Percentiles rank a stretch among this genome's conserved stretches.
Conservation (phyloP, 2,329 filamentous ascomycete species). For the Orbilia brochopaga region DNA sequence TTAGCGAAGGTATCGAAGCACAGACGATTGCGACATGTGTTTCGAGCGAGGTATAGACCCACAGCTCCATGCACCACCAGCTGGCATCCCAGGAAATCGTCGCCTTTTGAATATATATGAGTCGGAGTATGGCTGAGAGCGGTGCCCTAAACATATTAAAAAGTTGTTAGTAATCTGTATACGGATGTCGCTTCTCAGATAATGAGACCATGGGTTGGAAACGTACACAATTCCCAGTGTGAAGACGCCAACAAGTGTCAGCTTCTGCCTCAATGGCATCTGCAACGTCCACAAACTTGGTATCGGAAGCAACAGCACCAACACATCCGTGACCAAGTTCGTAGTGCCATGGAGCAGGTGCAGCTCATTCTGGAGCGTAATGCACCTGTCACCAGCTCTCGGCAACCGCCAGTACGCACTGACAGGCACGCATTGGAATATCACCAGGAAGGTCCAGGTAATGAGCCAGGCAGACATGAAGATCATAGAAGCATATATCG, state of each 20-base stretch:
- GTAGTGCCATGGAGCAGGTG: conserved; percentile 65
- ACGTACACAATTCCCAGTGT: conserved; percentile 62
- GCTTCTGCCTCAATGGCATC: conserved; percentile 61
- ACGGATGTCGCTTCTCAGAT: too few relatives aligned
- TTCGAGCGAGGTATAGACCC: conserved; percentile 57
- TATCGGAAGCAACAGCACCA: conserved; percentile 64
- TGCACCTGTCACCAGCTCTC: conserved; percentile 57
- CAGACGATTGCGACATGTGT: conserved; percentile 63
- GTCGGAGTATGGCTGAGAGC: conserved; percentile 35
- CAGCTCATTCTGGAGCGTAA: conserved; percentile 61
- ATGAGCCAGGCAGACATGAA: conserved; percentile 56
- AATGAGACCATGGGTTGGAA: conserved; percentile 52
- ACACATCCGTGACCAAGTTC: conserved; percentile 67
- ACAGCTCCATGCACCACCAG: conserved; percentile 46
- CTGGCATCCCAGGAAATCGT: conserved; percentile 42
- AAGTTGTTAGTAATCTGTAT: conserved; percentile 16
- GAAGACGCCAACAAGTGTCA: conserved; percentile 62
- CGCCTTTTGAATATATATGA: conserved; percentile 44
- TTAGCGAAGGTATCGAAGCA: conserved; percentile 62
- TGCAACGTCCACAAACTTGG: conserved; percentile 61
- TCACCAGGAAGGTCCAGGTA: conserved; percentile 57
- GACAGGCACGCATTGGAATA: conserved; percentile 59
- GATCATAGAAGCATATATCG: conserved; percentile 56
- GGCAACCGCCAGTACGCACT: conserved; percentile 56
- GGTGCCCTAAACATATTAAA: conserved; percentile 19